These are phyloP conservation scores for Metschnikowia rubicola DNA, from an alignment of 805 yeast genomes.

Conservation along the genomic window DNA sequence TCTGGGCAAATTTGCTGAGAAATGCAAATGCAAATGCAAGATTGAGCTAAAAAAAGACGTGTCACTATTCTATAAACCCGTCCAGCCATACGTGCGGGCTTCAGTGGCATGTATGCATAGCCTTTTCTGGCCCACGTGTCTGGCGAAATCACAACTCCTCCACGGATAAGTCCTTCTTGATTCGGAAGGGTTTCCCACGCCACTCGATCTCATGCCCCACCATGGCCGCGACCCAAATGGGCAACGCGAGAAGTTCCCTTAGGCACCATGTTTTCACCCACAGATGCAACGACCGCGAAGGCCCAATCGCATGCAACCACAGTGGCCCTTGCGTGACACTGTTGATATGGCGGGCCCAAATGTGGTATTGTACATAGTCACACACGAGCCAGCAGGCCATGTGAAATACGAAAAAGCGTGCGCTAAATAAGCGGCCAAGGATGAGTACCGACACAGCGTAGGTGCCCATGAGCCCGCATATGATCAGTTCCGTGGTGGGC, in stretches of 20 bases:
- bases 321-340: slow-evolving; percentile 3
- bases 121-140: no score
- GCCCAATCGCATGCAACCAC: slow-evolving; percentile 17
- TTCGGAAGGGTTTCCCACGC: slow-evolving; percentile 74
- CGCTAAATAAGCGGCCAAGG: slow-evolving; percentile 27
- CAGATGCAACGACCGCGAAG: slow-evolving; percentile 14
- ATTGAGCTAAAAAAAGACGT: no score
- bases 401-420: slow-evolving; percentile 47
- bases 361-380: slow-evolving; percentile 59
- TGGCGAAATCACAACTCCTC: slow-evolving; percentile 44
- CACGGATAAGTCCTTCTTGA: slow-evolving; percentile 72
- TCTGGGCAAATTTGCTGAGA: no score
- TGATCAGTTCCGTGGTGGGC: slow-evolving; percentile 77
- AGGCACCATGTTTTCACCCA: slow-evolving; percentile 53
- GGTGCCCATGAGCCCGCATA: slow-evolving; percentile 66
- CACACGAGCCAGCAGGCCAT: slow-evolving; percentile 58
- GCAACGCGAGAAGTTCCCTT: slow-evolving; percentile 73
- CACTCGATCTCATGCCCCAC: slow-evolving; percentile 71
- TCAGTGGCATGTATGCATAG: no score
- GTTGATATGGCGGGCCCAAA: slow-evolving; percentile 32
- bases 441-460: slow-evolving; percentile 50
- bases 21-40: no score
- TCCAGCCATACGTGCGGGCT: no score
- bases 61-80: no score
- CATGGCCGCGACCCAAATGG: slow-evolving; percentile 82